Percentiles rank a stretch among this genome's conserved stretches.
These are phyloP conservation scores for Suillus cothurnatus DNA, from an alignment of 768 basidiomycete species.

Conservation along the genomic window DNA sequence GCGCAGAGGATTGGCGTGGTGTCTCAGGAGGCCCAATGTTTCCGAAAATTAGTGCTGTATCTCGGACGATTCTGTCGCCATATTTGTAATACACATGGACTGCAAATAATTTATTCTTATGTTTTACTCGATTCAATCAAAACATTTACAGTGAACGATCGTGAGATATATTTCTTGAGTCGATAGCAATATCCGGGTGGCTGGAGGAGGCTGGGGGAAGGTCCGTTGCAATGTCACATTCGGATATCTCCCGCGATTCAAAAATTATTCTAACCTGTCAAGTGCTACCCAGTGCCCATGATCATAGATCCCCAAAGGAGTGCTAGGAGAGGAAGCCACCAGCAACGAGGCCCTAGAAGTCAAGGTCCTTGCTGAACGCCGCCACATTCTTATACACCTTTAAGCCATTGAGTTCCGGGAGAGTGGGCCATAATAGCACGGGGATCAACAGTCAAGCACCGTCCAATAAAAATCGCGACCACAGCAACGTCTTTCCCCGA, in stretches of 20 bases:
- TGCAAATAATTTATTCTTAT: neutral
- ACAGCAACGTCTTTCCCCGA: neutral
- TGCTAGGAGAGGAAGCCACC: neutral
- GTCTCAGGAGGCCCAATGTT: neutral
- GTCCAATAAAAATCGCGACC: neutral
- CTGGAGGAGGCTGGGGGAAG: neutral
- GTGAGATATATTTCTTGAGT: neutral
- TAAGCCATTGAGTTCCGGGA: neutral
- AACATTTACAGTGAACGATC: neutral
- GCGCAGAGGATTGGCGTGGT: conserved; percentile 19
- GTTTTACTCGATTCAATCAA: neutral
- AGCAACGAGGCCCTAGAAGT: neutral
- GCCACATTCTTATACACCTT: neutral
- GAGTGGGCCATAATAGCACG: neutral
- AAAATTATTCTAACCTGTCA: neutral
- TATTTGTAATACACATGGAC: neutral
- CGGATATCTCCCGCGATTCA: neutral
- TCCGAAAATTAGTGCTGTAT: neutral
- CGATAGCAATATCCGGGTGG: neutral
- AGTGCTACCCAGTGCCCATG: neutral
- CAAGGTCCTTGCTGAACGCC: neutral
- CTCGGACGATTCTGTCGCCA: neutral
- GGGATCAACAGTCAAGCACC: neutral
- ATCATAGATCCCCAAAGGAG: neutral
- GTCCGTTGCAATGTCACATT: neutral